Conservation (phyloP, 176 grass and related monocot genomes). For the Cenchrus americanus region DNA sequence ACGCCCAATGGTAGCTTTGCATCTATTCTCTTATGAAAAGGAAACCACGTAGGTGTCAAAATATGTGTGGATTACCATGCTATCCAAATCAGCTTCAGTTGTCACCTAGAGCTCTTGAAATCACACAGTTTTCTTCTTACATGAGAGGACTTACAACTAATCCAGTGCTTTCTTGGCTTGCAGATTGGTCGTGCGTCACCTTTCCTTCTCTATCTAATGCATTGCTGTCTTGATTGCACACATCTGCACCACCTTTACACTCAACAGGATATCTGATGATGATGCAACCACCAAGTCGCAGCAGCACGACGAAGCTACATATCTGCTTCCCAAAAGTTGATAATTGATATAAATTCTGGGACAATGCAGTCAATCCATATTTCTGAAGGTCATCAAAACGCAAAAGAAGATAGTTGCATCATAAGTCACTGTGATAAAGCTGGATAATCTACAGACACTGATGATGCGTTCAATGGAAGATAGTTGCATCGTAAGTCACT, state of each 20-base stretch:
- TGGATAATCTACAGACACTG: not conserved
- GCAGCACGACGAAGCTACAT: slow-evolving; percentile 26
- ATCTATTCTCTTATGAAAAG: slow-evolving; percentile 44
- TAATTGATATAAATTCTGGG: not conserved
- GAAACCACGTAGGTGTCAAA: slow-evolving; percentile 40
- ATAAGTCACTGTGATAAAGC: slow-evolving; percentile 1
- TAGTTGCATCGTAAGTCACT: not conserved
- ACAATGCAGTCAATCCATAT: not conserved
- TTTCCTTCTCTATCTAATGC: slow-evolving; percentile 21
- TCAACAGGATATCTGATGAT: slow-evolving; percentile 20
- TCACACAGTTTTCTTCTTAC: slow-evolving; percentile 12
- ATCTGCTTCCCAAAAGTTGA: slow-evolving; percentile 6
- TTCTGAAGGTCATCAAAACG: slow-evolving; percentile 19
- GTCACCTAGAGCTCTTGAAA: slow-evolving; percentile 10
- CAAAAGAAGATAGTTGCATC: slow-evolving; percentile 35
- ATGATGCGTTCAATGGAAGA: slow-evolving; percentile 15
- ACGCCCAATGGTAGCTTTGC: slow-evolving; percentile 19
- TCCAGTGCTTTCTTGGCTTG: slow-evolving; percentile 1
- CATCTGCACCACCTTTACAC: slow-evolving; percentile 37
- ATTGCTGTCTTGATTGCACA: slow-evolving; percentile 2
- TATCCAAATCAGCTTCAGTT: slow-evolving; percentile 12
- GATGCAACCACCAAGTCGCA: not conserved
- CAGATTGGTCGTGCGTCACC: slow-evolving; percentile 26
- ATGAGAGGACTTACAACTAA: not conserved
- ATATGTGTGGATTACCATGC: not conserved